Evolutionary conservation across 179 eudicot species (phyloP), one percentile per base, ranked within the genome.

Genomic region (Amaranthus tricolor): DNA sequence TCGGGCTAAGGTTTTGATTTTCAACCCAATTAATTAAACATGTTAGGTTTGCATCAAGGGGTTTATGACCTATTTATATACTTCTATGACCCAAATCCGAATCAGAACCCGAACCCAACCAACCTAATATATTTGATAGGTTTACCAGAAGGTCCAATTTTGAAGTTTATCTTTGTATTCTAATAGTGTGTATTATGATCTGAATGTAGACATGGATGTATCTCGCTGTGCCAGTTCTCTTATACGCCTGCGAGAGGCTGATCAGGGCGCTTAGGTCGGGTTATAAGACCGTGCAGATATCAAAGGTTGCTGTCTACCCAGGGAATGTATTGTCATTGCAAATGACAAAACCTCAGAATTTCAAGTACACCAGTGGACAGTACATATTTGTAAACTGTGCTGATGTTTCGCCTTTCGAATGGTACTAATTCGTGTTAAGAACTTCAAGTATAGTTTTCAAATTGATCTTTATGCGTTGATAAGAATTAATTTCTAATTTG

Each of bases 361-460:
- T 88, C 57, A 84, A 68, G 62, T 88, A 88, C 80, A 84, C 83
- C 8, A 86, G 88, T 73, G 91, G 88, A 48, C 90, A 87, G 79
- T 87, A 87, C 80, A 83, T 87, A 54, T 87, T 85, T 80, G 87
- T 87, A 4, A 86, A 86, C 49, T 88, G 91, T 54, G 74, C 86
- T 19, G 91, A 83, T 72, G 89, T 88, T 74, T 88, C 91, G 66
- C 88, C 91, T 20, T 86, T 88, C 43, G 83, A 86, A 81, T 82
- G 90, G 89, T 81, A 79, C 51, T 54, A 67, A 19, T 48, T 55
- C 40, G 40, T 31, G 3, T 31, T 31, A 31, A 31, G 40, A 31
- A 31, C 40, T 31, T 2, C 3, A 31, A 24, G 31, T 2, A 2
- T 31, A 31, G 40, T 31, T 31, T 31, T 1, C 40, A 31, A 3